Conservation (phyloP, 108 stramenopile genomes). For the Fistulifera pelliculosa region DNA sequence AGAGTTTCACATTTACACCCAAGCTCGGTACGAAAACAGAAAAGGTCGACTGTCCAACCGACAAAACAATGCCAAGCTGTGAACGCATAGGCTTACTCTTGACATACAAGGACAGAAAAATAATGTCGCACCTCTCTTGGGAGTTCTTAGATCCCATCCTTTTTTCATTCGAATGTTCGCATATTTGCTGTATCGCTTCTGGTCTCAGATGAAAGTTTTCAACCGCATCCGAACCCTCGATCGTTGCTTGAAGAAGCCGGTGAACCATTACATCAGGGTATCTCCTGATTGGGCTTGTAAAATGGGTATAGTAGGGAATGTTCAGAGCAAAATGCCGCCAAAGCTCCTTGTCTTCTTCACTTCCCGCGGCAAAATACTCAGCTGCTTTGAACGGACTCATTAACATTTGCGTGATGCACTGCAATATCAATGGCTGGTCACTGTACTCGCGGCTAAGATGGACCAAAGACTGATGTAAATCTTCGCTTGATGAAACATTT, state of each 20-base stretch:
- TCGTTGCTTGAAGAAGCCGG: slow-evolving; percentile 80
- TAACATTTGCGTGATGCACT: slow-evolving; percentile 77
- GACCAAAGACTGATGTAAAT: slow-evolving; percentile 74
- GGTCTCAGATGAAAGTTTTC: slow-evolving; percentile 39
- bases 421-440: slow-evolving; percentile 53
- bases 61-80: slow-evolving; percentile 58
- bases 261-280: slow-evolving; percentile 96
- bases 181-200: slow-evolving; percentile 39
- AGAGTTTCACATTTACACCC: slow-evolving; percentile 51
- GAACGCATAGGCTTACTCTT: slow-evolving; percentile 45
- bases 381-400: slow-evolving; percentile 89
- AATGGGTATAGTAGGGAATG: slow-evolving; percentile 98
- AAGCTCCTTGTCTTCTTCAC: slow-evolving; percentile 22
- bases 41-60: slow-evolving; percentile 77
- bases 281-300: slow-evolving; percentile 90
- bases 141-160: slow-evolving; percentile 82
- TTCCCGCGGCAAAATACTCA: slow-evolving; percentile 84
- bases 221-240: slow-evolving; percentile 62
- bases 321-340: slow-evolving; percentile 92
- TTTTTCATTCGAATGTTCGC: slow-evolving; percentile 84
- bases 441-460: slow-evolving; percentile 52
- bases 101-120: slow-evolving; percentile 81
- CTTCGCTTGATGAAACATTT: slow-evolving; percentile 46
- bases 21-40: slow-evolving; percentile 73
- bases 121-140: slow-evolving; percentile 76